Base-by-base conservation (phyloP, 108 stramenopile genomes). In the Fistulifera pelliculosa region DNA sequence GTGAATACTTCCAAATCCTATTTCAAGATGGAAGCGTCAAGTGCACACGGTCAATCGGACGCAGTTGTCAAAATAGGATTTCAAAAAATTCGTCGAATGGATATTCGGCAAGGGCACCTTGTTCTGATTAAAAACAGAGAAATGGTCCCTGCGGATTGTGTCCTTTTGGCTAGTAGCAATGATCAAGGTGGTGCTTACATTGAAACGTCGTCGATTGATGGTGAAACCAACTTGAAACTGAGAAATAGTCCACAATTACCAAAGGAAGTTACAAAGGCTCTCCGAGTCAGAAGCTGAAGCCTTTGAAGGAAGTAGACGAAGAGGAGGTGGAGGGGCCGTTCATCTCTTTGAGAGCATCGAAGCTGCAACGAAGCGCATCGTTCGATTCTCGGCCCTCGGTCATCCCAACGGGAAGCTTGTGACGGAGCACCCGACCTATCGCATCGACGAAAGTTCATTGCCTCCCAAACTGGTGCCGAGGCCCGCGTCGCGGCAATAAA, bases 161-260 rank as follows among this genome's bases (percentile, higher is more conserved):
- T 98, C 22, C 65, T 98, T 43, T 57, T 98, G 42, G 87, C 90
- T 7, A 85, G 77, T 54, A 69, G 81, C 43, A 75, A 74, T 40
- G 93, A 96, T 22, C 73, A 74, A 2, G 94, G 88, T 13, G 73
- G 69, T 55, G 77, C 77, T 45, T 97, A 95, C 79, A 88, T 98
- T 48, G 94, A 96, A 73, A 98, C 98, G 12, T 76, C 77, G 45
- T 92, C 90, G 54, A 94, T 98, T 38, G 98, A 98, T 58, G 98
- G 98, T 26, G 98, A 98, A 69, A 98, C 98, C 16, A 97, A 98
- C 50, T 70, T 98, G 42, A 98, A 98, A 61, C 77, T 91, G 40
- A 65, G 89, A 10, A 80, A 62, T 28, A 81, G 77, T 56, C 82
- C 87, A 41, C 80, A 68, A 22, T 52, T 84, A 21, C 87, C 87